phyloP scores from a whole-genome alignment of 441 rosid species.

The Populus trichocarpa region DNA sequence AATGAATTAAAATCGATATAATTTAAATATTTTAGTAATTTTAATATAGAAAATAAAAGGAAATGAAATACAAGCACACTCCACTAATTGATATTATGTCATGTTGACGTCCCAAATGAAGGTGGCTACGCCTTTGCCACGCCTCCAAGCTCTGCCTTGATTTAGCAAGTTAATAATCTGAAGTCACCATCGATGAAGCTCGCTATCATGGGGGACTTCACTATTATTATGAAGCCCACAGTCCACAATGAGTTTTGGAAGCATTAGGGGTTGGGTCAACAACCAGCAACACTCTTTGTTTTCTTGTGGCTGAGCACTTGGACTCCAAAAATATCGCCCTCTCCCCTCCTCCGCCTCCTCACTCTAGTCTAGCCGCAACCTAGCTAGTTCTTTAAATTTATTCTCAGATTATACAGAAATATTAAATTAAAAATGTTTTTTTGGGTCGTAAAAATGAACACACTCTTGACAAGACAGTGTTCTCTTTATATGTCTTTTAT shows the following conservation, averaged over 20 bases:
- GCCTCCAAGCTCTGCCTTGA: background rate
- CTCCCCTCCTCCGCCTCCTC: background rate
- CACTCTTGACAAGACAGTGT: background rate
- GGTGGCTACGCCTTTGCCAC: background rate
- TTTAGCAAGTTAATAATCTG: background rate
- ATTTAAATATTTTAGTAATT: too few relatives aligned
- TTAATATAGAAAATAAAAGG: too few relatives aligned
- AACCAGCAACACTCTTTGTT: slow-evolving; percentile 20
- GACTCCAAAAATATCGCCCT: background rate
- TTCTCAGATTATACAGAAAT: too few relatives aligned
- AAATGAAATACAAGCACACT: background rate
- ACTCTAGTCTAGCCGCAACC: background rate
- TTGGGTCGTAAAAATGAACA: background rate
- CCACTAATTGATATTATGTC: background rate
- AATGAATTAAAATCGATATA: too few relatives aligned
- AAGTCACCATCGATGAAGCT: slow-evolving; percentile 27
- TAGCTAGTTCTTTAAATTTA: background rate
- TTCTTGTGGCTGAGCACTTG: background rate
- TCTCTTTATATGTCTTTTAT: background rate
- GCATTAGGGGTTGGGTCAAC: slow-evolving; percentile 19
- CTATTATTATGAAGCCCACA: slow-evolving; percentile 15
- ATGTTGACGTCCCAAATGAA: background rate
- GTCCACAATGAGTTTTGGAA: slow-evolving; percentile 17
- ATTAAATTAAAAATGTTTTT: background rate
- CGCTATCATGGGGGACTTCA: slow-evolving; percentile 18